A percentile compares a stretch with the other conserved stretches of the same genome.
Evolutionary conservation across 306 rosid species (phyloP).

Genomic region (Ormosia semicastrata): DNA sequence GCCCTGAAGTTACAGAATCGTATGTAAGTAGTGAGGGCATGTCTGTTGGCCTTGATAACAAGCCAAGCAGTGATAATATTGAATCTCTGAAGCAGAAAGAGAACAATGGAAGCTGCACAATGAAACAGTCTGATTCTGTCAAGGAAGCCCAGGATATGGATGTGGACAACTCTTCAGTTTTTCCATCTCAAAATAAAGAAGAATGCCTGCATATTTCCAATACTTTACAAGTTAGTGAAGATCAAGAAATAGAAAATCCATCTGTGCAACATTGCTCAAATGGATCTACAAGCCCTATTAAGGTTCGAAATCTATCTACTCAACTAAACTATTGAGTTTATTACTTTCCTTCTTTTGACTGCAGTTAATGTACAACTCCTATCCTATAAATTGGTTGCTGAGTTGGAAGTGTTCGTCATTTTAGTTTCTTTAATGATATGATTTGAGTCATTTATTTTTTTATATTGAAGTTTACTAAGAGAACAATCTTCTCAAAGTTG

Average conservation of each 20-base stretch:
- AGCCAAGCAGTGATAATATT: slow-evolving; percentile 8
- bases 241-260: slow-evolving; percentile 22
- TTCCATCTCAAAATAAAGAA: slow-evolving; percentile 30
- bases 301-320: slow-evolving; percentile 38
- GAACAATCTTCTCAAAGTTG: neutral
- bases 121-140: slow-evolving; percentile 6
- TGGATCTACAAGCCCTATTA: slow-evolving; percentile 29
- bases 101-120: slow-evolving; percentile 13
- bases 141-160: slow-evolving; percentile 28
- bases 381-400: neutral
- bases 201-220: slow-evolving; percentile 24
- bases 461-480: neutral
- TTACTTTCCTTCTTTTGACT: slow-evolving; percentile 5
- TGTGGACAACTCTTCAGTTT: slow-evolving; percentile 31
- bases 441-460: neutral
- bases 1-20: slow-evolving; percentile 26
- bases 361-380: neutral
- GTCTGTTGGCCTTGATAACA: slow-evolving; percentile 10
- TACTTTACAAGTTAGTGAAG: slow-evolving; percentile 29
- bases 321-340: neutral
- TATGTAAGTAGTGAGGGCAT: slow-evolving; percentile 18
- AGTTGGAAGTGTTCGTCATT: neutral
- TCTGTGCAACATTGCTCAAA: slow-evolving; percentile 25
- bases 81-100: slow-evolving; percentile 37
- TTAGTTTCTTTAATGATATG: slow-evolving; percentile 6